Percentiles rank a stretch among this genome's conserved stretches.
These are phyloP conservation scores for Cucumis cinereus DNA, from an alignment of 306 rosid species.

Conservation along the genomic window DNA sequence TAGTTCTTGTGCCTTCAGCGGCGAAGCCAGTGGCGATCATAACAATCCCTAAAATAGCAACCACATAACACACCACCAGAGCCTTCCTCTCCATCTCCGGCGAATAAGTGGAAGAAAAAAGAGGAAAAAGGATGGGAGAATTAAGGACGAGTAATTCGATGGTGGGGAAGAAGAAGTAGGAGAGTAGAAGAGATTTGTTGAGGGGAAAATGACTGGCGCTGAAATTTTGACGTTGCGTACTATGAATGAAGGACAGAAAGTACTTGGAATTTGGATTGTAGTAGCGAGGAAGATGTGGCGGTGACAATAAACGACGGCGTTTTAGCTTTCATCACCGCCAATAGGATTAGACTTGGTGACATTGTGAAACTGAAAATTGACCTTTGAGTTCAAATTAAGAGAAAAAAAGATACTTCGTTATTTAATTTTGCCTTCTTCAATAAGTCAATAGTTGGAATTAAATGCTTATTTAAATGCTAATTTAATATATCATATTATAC, in stretches of 20 bases:
- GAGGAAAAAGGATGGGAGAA: neutral
- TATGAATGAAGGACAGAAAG: neutral
- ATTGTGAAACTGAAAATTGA: neutral
- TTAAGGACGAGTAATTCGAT: neutral
- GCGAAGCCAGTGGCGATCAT: constrained; percentile 7
- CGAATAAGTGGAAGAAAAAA: neutral
- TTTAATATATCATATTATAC: no score
- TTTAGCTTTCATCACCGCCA: neutral
- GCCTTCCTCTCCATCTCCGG: constrained; percentile 7
- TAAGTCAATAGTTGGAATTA: neutral
- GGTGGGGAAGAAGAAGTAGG: neutral
- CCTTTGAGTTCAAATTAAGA: neutral
- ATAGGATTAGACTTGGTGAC: neutral
- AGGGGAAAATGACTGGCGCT: neutral
- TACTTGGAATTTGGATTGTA: no score
- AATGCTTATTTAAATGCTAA: no score
- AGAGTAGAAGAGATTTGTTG: neutral
- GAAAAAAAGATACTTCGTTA: neutral
- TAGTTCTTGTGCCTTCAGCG: constrained; percentile 2
- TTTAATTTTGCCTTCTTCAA: neutral
- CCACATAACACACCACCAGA: neutral
- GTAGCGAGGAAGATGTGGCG: neutral
- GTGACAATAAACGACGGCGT: neutral
- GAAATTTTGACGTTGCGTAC: neutral
- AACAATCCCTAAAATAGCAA: neutral